phyloP scores from a whole-genome alignment of 2,329 filamentous ascomycete genomes.

The Aspergillaceae sp. region DNA sequence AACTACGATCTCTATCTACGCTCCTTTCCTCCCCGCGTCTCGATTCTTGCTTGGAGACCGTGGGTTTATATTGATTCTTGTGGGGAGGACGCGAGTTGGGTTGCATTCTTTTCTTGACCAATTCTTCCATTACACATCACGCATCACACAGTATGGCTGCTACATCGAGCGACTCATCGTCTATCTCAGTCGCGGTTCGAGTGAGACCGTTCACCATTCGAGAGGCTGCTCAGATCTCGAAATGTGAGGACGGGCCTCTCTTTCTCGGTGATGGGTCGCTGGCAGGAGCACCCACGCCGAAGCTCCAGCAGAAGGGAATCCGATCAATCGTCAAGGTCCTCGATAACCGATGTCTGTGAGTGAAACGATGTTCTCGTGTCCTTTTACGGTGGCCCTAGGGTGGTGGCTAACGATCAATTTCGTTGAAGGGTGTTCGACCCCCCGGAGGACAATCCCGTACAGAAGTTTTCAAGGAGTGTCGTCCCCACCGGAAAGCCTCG shows the following conservation, averaged over 20 bases:
- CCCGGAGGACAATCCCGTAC: conserved; percentile 86
- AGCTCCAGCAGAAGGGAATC: conserved; percentile 76
- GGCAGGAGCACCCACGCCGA: conserved; percentile 75
- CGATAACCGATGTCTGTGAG: conserved; percentile 91
- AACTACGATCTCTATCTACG: too few relatives aligned
- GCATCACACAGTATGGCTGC: conserved; percentile 30
- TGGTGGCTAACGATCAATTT: conserved; percentile 7
- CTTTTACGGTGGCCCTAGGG: conserved; percentile 3
- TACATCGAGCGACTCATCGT: conserved; percentile 38
- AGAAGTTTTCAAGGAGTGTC: conserved; percentile 74
- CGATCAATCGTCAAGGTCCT: conserved; percentile 91
- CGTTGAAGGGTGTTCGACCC: conserved; percentile 78
- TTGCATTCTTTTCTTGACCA: neutral
- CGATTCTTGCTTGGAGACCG: neutral
- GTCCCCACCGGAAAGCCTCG: conserved; percentile 70
- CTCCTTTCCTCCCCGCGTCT: neutral
- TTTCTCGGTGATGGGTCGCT: conserved; percentile 97
- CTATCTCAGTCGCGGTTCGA: conserved; percentile 48
- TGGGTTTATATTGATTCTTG: neutral
- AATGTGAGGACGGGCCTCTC: conserved; percentile 70
- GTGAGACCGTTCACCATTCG: conserved; percentile 67
- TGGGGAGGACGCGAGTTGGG: neutral
- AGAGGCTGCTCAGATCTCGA: conserved; percentile 81
- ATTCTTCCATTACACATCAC: neutral
- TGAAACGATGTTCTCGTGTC: conserved; percentile 12